Evolutionary conservation across 2,329 filamentous ascomycete species (phyloP), one percentile per base, ranked within the genome.

Genomic region (Lasiodiplodia gonubiensis): DNA sequence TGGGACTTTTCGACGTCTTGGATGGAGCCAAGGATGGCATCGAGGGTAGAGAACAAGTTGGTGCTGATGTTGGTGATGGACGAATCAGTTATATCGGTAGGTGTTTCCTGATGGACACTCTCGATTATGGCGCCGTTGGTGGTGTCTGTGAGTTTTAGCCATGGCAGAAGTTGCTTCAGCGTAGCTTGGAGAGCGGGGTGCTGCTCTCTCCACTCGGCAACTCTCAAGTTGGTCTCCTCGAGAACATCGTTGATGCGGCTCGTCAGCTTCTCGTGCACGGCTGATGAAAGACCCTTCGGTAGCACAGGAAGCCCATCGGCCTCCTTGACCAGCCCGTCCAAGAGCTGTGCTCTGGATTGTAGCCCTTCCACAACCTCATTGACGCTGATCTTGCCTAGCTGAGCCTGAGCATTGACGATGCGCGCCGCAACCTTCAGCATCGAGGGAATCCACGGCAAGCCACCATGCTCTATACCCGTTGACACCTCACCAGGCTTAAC

Each of bases 11-110:
- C 86, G 54, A 91, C 85, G 70, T 89, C 88, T 76, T 97, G 93
- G 57, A 97, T 85, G 0, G 91, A 90, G 42, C 94, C 90, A 2
- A 97, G 87, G 33, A 94, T 86, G 60, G 88, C 87, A 77, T 97
- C 92, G 55, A 90, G 86, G n/a, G 91, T 82, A 1, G 79, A 85
- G 46, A 92, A 86, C 1, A 93, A 78, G 3, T 84, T 81, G 16
- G 84, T 79, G 51, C 88, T 86, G 53, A 93, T 85, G 0, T 79
- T 75, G 21, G 84, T 73, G 6, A 77, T 21, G 27, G 46, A 46
- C 3, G 27, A n/a, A n/a, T n/a, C 30, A 33, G 30, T 48, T 3
- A 21, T 39, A 6, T 35, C 10, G 27, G 16, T 18, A 2, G 54
- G 3, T 11, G 7, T 21, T 27, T 25, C 49, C 7, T 23, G 23